Evolutionary conservation across 2,329 filamentous ascomycete species (phyloP).

Genomic region (Cladosporium colombiae): DNA sequence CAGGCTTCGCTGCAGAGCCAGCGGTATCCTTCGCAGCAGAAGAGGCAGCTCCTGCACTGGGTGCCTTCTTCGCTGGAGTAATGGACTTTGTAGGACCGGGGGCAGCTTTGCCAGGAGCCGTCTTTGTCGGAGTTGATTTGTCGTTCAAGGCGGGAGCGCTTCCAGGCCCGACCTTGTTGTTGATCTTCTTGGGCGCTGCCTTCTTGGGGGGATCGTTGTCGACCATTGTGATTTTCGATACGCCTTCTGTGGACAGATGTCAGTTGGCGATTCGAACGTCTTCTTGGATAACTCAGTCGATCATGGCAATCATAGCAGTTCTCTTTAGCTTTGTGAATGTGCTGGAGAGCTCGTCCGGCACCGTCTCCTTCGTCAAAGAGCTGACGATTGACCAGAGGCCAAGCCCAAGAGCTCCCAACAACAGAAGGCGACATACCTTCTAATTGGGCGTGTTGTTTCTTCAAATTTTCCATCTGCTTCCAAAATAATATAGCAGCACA

Average conservation of each 20-base stretch:
- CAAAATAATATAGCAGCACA: constrained; percentile 6
- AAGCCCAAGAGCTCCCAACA: constrained; percentile 19
- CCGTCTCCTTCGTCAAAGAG: background rate
- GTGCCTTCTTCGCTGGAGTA: constrained; percentile 28
- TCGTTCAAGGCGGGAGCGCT: constrained; percentile 29
- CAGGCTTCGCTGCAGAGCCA: constrained; percentile 27
- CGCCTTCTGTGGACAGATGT: constrained; percentile 27
- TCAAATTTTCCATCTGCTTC: constrained; percentile 38
- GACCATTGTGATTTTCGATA: constrained; percentile 37
- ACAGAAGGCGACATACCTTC: constrained; percentile 37
- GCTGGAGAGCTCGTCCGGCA: background rate
- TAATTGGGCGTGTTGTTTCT: constrained; percentile 45
- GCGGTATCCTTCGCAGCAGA: constrained; percentile 31
- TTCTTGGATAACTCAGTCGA: background rate
- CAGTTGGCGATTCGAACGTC: background rate
- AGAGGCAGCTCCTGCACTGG: constrained; percentile 18
- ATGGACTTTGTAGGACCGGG: constrained; percentile 14
- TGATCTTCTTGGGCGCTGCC: constrained; percentile 22
- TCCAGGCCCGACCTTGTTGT: constrained; percentile 17
- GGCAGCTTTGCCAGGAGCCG: constrained; percentile 23
- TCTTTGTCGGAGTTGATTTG: constrained; percentile 23
- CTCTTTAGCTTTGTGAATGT: background rate
- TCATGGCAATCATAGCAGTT: background rate
- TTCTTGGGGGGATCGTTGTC: constrained; percentile 34
- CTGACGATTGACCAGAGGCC: background rate